phyloP scores from a whole-genome alignment of 2,329 filamentous ascomycete species.

The Ilyonectria mors-panacis region DNA sequence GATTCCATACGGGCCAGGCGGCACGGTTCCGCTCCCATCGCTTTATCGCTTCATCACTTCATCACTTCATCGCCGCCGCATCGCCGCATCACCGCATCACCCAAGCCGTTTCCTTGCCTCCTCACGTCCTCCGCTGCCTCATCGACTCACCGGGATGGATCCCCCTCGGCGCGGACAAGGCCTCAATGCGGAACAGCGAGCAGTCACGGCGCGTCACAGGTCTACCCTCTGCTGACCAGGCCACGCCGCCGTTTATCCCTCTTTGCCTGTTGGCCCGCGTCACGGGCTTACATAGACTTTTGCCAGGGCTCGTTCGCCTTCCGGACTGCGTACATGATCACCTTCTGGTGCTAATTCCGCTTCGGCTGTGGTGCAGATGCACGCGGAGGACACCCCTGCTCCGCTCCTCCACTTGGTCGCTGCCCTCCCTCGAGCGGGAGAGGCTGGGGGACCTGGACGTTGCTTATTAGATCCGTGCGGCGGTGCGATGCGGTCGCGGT shows the following conservation, averaged over 20 bases:
- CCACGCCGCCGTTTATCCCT: neutral
- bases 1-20: neutral
- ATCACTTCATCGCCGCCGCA: no score
- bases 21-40: slow-evolving; percentile 9
- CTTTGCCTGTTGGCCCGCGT: neutral
- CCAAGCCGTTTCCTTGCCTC: neutral
- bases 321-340: neutral
- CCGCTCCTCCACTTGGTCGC: slow-evolving; percentile 8
- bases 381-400: slow-evolving; percentile 23
- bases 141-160: slow-evolving; percentile 26
- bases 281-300: slow-evolving; percentile 7
- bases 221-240: neutral
- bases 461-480: slow-evolving; percentile 31
- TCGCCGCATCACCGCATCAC: no score
- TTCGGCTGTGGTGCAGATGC: slow-evolving; percentile 40
- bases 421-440: slow-evolving; percentile 22
- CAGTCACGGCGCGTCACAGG: slow-evolving; percentile 15
- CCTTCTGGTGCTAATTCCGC: slow-evolving; percentile 27
- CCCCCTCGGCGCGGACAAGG: slow-evolving; percentile 12
- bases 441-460: slow-evolving; percentile 16
- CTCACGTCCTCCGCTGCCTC: neutral
- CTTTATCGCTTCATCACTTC: neutral
- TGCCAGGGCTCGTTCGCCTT: slow-evolving; percentile 6
- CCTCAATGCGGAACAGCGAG: slow-evolving; percentile 29
- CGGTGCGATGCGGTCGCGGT: slow-evolving; percentile 8